Percentiles rank a stretch among this genome's conserved stretches.
phyloP scores from a whole-genome alignment of 2,329 filamentous ascomycete species.

The Cladosporium sp. region DNA sequence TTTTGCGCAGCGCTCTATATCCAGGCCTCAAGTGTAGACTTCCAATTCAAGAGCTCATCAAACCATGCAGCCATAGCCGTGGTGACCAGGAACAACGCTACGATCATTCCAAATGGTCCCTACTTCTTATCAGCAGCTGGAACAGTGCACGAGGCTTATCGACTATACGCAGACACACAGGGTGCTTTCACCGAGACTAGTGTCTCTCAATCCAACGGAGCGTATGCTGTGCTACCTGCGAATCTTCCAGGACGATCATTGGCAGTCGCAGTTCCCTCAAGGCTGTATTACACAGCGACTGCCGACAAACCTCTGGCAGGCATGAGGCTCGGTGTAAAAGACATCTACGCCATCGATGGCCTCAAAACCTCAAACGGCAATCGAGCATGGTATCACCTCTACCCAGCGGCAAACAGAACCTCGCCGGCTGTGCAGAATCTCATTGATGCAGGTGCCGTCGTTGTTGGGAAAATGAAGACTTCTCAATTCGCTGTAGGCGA shows the following conservation, averaged over 20 bases:
- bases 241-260: neutral
- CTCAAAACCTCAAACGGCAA: constrained; percentile 53
- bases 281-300: constrained; percentile 52
- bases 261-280: constrained; percentile 51
- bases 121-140: constrained; percentile 45
- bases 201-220: constrained; percentile 33
- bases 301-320: constrained; percentile 52
- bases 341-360: constrained; percentile 54
- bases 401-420: constrained; percentile 41
- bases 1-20: too few relatives aligned
- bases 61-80: too few relatives aligned
- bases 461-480: constrained; percentile 41
- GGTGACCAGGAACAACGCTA: too few relatives aligned
- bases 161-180: constrained; percentile 43
- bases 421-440: constrained; percentile 42
- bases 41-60: too few relatives aligned
- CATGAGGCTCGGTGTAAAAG: constrained; percentile 58
- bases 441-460: constrained; percentile 52
- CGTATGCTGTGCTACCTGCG: constrained; percentile 38
- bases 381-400: constrained; percentile 52
- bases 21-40: too few relatives aligned
- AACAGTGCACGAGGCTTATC: constrained; percentile 42
- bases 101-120: constrained; percentile 42
- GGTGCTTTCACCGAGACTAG: constrained; percentile 37
- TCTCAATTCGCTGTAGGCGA: constrained; percentile 41